These are phyloP conservation scores for Aegilops longissima DNA, from an alignment of 176 grass and related monocot species.

Conservation along the genomic window DNA sequence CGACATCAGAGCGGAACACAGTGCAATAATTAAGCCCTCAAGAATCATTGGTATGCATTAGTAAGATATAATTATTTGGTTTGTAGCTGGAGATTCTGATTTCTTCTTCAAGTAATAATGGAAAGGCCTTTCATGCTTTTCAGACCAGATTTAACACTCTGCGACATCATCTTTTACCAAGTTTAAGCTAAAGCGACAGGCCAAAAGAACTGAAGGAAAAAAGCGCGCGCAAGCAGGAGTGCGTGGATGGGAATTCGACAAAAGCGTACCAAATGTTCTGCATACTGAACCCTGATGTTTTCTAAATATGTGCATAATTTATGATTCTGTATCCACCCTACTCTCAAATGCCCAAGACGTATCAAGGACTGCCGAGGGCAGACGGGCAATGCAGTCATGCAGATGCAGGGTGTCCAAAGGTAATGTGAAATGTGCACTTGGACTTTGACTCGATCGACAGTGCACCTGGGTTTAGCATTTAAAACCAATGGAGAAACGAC, in stretches of 20 bases:
- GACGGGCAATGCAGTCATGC: neutral
- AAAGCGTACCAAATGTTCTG: neutral
- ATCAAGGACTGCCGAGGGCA: neutral
- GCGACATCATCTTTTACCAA: too few relatives aligned
- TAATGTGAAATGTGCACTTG: neutral
- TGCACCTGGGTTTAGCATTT: neutral
- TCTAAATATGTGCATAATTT: neutral
- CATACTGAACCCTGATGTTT: neutral
- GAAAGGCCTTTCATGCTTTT: too few relatives aligned
- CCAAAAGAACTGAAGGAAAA: too few relatives aligned
- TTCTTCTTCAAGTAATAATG: too few relatives aligned
- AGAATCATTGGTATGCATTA: too few relatives aligned
- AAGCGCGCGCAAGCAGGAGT: neutral
- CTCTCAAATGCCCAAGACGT: neutral
- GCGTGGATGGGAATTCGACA: neutral
- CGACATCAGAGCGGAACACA: neutral
- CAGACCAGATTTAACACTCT: too few relatives aligned
- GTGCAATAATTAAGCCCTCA: too few relatives aligned
- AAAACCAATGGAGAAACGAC: neutral
- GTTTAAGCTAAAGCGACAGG: too few relatives aligned
- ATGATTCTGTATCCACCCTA: neutral
- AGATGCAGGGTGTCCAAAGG: constrained; percentile 17
- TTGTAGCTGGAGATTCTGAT: too few relatives aligned
- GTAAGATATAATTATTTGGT: too few relatives aligned
- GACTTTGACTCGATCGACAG: neutral